A percentile compares a stretch with the other conserved stretches of the same genome.
phyloP scores from a whole-genome alignment of 257 asterid genomes.

The Haberlea rhodopensis region DNA sequence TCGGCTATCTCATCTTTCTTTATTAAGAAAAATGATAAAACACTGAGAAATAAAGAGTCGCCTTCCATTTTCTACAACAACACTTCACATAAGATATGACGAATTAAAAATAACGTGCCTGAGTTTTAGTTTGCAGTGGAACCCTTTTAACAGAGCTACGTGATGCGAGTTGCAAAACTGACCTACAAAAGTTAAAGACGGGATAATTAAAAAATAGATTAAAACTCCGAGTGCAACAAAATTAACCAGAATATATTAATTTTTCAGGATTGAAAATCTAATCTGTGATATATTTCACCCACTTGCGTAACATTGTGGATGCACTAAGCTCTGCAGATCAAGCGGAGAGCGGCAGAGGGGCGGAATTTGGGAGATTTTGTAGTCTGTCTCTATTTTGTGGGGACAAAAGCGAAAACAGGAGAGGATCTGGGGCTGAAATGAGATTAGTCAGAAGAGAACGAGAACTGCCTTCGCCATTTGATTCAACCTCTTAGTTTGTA shows the following conservation, averaged over 20 bases:
- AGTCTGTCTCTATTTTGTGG: too few relatives aligned
- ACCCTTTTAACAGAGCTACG: conserved; percentile 43
- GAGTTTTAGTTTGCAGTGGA: conserved; percentile 57
- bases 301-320: background rate
- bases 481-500: too few relatives aligned
- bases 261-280: background rate
- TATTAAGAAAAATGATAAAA: conserved; percentile 16
- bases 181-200: conserved; percentile 48
- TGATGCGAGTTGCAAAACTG: conserved; percentile 60
- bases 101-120: conserved; percentile 38
- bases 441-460: too few relatives aligned
- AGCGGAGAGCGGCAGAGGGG: background rate
- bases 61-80: conserved; percentile 16
- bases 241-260: background rate
- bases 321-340: background rate
- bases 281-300: background rate
- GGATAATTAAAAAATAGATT: background rate
- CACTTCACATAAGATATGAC: background rate
- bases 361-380: background rate
- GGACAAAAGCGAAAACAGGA: too few relatives aligned
- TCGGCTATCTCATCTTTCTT: conserved; percentile 12
- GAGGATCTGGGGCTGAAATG: too few relatives aligned
- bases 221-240: conserved; percentile 29
- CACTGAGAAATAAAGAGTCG: background rate
- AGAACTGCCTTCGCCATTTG: too few relatives aligned